Base-by-base conservation (phyloP, 257 asterid genomes). In the Gardenia jasminoides region DNA sequence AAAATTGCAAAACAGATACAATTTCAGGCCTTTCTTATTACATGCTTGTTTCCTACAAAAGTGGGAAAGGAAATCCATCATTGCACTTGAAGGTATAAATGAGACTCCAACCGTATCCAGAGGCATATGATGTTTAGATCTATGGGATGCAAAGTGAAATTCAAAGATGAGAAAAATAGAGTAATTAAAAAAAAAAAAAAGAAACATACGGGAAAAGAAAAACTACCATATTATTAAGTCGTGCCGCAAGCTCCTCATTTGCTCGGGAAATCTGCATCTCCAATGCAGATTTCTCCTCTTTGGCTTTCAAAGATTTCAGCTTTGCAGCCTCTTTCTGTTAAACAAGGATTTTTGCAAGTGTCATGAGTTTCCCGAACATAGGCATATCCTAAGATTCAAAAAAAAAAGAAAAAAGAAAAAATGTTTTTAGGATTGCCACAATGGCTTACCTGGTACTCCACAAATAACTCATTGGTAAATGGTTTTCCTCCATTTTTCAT, bases 401-500 rank as follows among this genome's bases (percentile, higher is more conserved):
- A 1, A 12, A n/a, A 24, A 16, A 36, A 36, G 3, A 4, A 4
- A 6, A 28, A 6, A n/a, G n/a, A n/a, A 28, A 36, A 36, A 36
- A 36, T 1, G 39, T 36, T 31, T 64, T 11, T 3, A 10, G 50
- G 15, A 33, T 67, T 52, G 8, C 10, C 26, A 17, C 74, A 75
- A 76, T 67, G 30, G 73, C 76, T 50, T 36, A 81, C 94, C 91
- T 85, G 87, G 82, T 86, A 39, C 70, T 87, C 88, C 58, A 62
- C 67, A 72, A 91, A 91, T 2, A 90, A 64, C 81, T 90, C 90
- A 67, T 92, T 82, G 1, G 91, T 85, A 72, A 86, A 92, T 6
- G 98, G 93, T 65, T 74, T 83, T 62, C 97, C 93, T 65, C 81
- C 90, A 84, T 89, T 94, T 54, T 67, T 79, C 6, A 80, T 74